phyloP scores from a whole-genome alignment of 2,329 filamentous ascomycete genomes.

The Bipolaris zeicola region DNA sequence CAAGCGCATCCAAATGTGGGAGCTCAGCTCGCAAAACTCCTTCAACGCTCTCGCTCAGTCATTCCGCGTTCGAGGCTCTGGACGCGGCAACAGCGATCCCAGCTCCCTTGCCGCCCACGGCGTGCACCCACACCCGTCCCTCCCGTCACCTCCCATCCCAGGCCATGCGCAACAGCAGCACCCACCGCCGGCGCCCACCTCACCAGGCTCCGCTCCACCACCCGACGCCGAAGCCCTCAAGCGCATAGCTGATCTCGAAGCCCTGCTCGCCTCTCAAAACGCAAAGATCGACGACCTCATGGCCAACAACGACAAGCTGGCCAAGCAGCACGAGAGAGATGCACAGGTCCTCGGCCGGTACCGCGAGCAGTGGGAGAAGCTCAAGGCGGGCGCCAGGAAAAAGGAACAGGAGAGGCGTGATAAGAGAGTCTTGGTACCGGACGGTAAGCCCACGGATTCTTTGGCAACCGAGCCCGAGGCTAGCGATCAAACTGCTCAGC shows the following conservation, averaged over 20 bases:
- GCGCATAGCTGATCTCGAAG: slow-evolving; percentile 36
- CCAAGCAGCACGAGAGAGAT: slow-evolving; percentile 65
- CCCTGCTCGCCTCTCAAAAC: slow-evolving; percentile 31
- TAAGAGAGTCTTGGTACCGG: slow-evolving; percentile 11
- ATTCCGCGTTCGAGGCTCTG: slow-evolving; percentile 50
- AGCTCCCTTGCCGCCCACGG: slow-evolving; percentile 28
- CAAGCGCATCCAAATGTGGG: slow-evolving; percentile 88
- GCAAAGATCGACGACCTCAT: slow-evolving; percentile 56
- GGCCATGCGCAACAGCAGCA: slow-evolving; percentile 1
- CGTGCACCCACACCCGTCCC: slow-evolving; percentile 26
- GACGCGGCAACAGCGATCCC: slow-evolving; percentile 30
- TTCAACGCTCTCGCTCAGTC: slow-evolving; percentile 87
- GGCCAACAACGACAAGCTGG: slow-evolving; percentile 66
- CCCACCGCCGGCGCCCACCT: not conserved
- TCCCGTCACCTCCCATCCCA: slow-evolving; percentile 24
- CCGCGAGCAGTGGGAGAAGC: slow-evolving; percentile 69
- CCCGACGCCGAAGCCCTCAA: slow-evolving; percentile 21
- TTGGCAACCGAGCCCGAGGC: slow-evolving; percentile 24
- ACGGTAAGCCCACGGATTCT: slow-evolving; percentile 20
- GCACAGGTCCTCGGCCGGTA: slow-evolving; percentile 61
- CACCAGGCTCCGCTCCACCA: not conserved
- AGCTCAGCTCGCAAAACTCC: slow-evolving; percentile 87
- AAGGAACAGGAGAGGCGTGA: slow-evolving; percentile 41
- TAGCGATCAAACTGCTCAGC: not conserved
- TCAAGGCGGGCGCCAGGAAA: slow-evolving; percentile 66